A percentile compares a stretch with the other conserved stretches of the same genome.
phyloP scores from a whole-genome alignment of 2,329 filamentous ascomycete species.

The Neocatenulostroma microsporum region DNA sequence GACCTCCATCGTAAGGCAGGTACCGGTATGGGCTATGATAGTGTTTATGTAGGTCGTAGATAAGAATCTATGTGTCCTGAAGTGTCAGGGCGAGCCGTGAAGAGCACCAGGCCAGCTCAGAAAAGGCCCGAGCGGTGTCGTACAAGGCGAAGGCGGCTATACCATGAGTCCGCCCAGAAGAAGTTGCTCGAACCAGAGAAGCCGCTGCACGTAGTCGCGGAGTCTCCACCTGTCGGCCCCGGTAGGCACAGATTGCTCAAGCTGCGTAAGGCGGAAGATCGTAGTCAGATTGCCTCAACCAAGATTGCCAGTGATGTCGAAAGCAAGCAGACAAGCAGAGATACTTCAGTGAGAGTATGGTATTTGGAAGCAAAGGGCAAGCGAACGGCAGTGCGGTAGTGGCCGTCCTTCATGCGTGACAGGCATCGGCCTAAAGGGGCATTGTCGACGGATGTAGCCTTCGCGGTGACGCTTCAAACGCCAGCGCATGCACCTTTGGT shows the following conservation, averaged over 20 bases:
- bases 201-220: too few relatives aligned
- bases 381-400: background rate
- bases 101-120: constrained; percentile 11
- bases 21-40: background rate
- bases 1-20: too few relatives aligned
- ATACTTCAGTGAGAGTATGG: constrained; percentile 2
- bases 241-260: constrained; percentile 2
- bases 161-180: too few relatives aligned
- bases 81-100: constrained; percentile 10
- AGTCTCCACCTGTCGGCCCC: too few relatives aligned
- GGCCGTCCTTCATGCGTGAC: constrained; percentile 12
- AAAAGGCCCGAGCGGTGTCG: constrained; percentile 17
- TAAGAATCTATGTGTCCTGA: constrained; percentile 4
- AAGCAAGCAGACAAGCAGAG: constrained; percentile 1
- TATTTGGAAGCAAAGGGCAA: constrained; percentile 17
- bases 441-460: constrained; percentile 22
- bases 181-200: too few relatives aligned
- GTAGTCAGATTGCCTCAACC: too few relatives aligned
- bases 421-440: constrained; percentile 17
- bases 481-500: constrained; percentile 18
- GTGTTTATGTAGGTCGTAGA: constrained; percentile 3
- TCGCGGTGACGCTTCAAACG: constrained; percentile 17
- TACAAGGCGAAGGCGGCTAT: constrained; percentile 16
- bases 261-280: too few relatives aligned
- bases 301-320: too few relatives aligned